phyloP scores from a whole-genome alignment of 2,329 filamentous ascomycete genomes.

The Didymella pomorum region DNA sequence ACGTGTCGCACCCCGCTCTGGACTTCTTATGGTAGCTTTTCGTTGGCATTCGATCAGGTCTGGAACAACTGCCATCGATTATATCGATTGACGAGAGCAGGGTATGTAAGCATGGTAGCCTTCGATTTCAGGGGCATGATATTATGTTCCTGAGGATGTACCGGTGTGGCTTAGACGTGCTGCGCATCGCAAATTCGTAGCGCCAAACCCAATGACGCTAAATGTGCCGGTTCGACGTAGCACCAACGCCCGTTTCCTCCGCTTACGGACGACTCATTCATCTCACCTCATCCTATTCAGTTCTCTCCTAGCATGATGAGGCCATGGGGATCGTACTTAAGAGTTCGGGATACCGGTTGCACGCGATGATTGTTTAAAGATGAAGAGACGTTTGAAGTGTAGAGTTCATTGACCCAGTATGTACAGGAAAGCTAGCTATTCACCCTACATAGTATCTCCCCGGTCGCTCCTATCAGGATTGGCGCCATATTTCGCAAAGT shows the following conservation, averaged over 20 bases:
- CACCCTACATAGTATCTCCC: slow-evolving; percentile 8
- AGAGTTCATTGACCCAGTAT: slow-evolving; percentile 7
- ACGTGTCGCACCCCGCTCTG: not conserved
- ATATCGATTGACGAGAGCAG: not conserved
- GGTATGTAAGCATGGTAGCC: not conserved
- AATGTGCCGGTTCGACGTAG: not conserved
- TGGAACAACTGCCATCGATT: not conserved
- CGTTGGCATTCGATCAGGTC: not conserved
- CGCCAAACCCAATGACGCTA: not conserved
- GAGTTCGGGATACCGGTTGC: too few species aligned
- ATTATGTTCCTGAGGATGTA: not conserved
- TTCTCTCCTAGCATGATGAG: not conserved
- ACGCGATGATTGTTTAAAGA: not conserved
- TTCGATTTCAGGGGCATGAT: not conserved
- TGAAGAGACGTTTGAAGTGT: not conserved
- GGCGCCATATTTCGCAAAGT: slow-evolving; percentile 1
- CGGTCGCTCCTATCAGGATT: slow-evolving; percentile 14
- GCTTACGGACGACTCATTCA: not conserved
- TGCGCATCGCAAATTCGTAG: not conserved
- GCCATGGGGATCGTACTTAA: too few species aligned
- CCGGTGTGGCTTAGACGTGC: too few species aligned
- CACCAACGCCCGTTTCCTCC: not conserved
- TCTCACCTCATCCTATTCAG: not conserved
- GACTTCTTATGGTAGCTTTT: not conserved
- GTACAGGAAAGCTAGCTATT: slow-evolving; percentile 17